Percentiles rank a stretch among this genome's conserved stretches.
phyloP scores from a whole-genome alignment of 768 basidiomycete genomes.

The Pilatotrama ljubarskyi region DNA sequence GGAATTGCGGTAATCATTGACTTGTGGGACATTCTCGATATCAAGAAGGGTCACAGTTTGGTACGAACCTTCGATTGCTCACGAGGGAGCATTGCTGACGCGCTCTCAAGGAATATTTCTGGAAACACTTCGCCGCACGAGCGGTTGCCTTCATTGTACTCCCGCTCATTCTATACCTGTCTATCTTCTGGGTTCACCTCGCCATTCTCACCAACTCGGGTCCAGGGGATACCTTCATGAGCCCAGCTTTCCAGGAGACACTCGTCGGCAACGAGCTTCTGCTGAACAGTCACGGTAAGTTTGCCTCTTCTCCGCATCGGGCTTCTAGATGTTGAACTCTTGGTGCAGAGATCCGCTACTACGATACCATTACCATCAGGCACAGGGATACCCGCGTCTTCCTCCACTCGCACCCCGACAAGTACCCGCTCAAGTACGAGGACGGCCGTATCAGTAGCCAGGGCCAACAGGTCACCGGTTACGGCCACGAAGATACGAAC shows the following conservation, averaged over 20 bases:
- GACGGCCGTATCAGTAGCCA: constrained; percentile 95
- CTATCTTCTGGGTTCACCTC: constrained; percentile 97
- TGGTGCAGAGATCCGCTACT: constrained; percentile 84
- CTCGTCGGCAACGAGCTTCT: constrained; percentile 89
- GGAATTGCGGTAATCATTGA: constrained; percentile 92
- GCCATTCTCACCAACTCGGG: constrained; percentile 85
- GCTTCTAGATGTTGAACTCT: background rate
- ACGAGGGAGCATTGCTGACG: background rate
- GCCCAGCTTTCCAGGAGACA: constrained; percentile 96
- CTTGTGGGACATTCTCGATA: constrained; percentile 91
- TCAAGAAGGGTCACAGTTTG: constrained; percentile 77
- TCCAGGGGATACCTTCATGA: constrained; percentile 96
- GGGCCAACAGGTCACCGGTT: constrained; percentile 96
- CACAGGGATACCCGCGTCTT: constrained; percentile 94
- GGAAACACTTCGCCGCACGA: constrained; percentile 85
- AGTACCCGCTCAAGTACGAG: constrained; percentile 90
- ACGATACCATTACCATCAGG: constrained; percentile 80
- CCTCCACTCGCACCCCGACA: constrained; percentile 90
- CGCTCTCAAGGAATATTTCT: constrained; percentile 75
- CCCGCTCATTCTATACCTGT: constrained; percentile 89
- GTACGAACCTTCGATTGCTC: constrained; percentile 38
- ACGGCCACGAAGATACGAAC: constrained; percentile 91
- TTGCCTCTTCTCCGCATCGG: background rate
- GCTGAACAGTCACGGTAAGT: constrained; percentile 84
- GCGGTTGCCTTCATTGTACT: constrained; percentile 81